These are phyloP conservation scores for Hansfordia pulvinata DNA, from an alignment of 2,329 filamentous ascomycete genomes.

Conservation along the genomic window DNA sequence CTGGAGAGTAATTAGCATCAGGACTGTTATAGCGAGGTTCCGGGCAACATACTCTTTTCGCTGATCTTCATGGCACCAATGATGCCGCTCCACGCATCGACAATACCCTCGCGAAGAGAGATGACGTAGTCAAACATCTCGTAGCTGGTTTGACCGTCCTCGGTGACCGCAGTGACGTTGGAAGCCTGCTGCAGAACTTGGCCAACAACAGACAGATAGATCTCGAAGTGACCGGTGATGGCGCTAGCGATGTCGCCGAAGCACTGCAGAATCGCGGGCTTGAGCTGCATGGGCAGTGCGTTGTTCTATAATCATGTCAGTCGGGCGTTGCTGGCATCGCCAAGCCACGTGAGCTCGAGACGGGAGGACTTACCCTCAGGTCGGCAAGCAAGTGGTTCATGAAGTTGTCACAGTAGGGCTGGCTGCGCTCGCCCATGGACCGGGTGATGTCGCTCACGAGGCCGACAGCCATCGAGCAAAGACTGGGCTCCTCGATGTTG, in stretches of 20 bases:
- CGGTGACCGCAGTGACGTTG: slow-evolving; percentile 61
- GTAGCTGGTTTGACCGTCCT: slow-evolving; percentile 72
- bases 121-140: slow-evolving; percentile 97
- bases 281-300: slow-evolving; percentile 87
- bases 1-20: slow-evolving; percentile 28
- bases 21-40: background rate
- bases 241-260: slow-evolving; percentile 96
- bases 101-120: slow-evolving; percentile 89
- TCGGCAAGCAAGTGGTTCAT: slow-evolving; percentile 98
- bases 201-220: slow-evolving; percentile 82
- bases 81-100: slow-evolving; percentile 97
- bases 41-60: slow-evolving; percentile 48
- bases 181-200: slow-evolving; percentile 90
- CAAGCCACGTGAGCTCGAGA: slow-evolving; percentile 2
- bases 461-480: slow-evolving; percentile 95
- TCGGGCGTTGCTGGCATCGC: slow-evolving; percentile 20
- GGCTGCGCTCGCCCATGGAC: slow-evolving; percentile 76
- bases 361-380: slow-evolving; percentile 48
- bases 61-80: slow-evolving; percentile 86
- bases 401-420: slow-evolving; percentile 91
- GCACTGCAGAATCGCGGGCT: slow-evolving; percentile 93
- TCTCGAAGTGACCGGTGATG: slow-evolving; percentile 84
- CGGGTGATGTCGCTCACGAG: slow-evolving; percentile 93
- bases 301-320: slow-evolving; percentile 51
- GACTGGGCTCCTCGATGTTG: slow-evolving; percentile 87